Base-by-base conservation (phyloP, 306 rosid species). In the Urtica urens region DNA sequence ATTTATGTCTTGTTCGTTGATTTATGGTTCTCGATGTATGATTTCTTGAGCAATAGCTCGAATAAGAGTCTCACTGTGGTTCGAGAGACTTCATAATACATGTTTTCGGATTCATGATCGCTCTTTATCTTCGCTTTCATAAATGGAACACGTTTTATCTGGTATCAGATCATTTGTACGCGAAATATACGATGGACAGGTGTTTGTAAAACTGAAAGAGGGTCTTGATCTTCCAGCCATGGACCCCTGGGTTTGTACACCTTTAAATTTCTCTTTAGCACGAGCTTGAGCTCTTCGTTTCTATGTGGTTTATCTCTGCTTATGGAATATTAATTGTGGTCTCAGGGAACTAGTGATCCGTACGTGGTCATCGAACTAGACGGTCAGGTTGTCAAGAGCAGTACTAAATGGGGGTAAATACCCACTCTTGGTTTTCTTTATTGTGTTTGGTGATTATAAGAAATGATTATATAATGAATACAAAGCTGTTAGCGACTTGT, bases 281-380 rank as follows among this genome's bases (percentile, higher is more conserved):
- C 55, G 43, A 34, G 33, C 17, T n/a, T n/a, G n/a, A 46, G 51
- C 41, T 35, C 24, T 18, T 9, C 19, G 20, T 48, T 28, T 54
- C 45, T 50, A 35, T 46, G 40, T 35, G 40, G 0, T 35, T 35
- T 7, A 3, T 35, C n/a, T 9, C 5, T 35, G 40, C n/a, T 27
- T 34, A 51, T 65, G 7, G 7, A 27, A 49, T 14, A 31, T 57
- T 67, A 53, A 44, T n/a, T 60, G 38, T 65, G 63, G 45, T 53
- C 66, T 55, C 57, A 88, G 97, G 97, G 97, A 64, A 84, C 95
- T 38, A 88, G 97, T 57, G 95, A 88, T 75, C 95, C 97, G 1
- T 88, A 88, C 70, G 83, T 83, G 53, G 68, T 84, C 60, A 60
- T 88, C 63, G 77, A 78, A 66, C 46, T 88, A 72, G 90, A 78